Evolutionary conservation across 495 filamentous ascomycete genomes (phyloP), one percentile per base, ranked within the genome.

Genomic region (Penicillium verhagenii): DNA sequence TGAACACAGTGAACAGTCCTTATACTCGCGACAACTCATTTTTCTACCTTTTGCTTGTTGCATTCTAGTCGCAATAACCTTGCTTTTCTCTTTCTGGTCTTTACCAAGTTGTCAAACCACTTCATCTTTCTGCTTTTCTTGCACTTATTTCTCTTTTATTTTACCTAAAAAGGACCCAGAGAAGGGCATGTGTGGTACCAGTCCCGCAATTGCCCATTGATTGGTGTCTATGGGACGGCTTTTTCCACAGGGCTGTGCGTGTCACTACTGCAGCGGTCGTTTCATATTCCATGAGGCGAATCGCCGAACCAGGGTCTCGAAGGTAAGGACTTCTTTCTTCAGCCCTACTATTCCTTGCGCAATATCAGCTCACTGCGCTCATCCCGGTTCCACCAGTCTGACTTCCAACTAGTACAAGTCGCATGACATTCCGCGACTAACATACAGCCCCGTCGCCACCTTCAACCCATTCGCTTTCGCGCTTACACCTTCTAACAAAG

Each of bases 141-240:
- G 16, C 21, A 19, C 23, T 18, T 50, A 25, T 50, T n/a, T 39
- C 24, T n/a, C 20, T 16, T 28, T 50, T 16, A 42, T 24, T 24
- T 42, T 19, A 26, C 35, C 21, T 47, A 23, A 24, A 54, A 10
- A 52, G 40, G 26, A 35, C 38, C 31, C 31, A 25, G 21, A 25
- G 16, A 20, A 10, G 28, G 73, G 53, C 60, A 75, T 73, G 69
- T 62, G 64, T 59, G 58, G 52, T 52, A 52, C 58, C 51, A 56
- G 55, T 57, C 61, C 54, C 53, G 56, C 50, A 59, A 53, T 57
- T 53, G 50, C 57, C 63, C 60, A 65, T 60, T 75, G 68, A 69
- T 58, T 57, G 59, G 57, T 67, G 35, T 70, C 72, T 58, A 72
- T 74, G 68, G 68, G 61, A 59, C 63, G 52, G 56, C 60, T 65